Percentiles rank a stretch among this genome's conserved stretches.
These are phyloP conservation scores for Cladosporium sp. DNA, from an alignment of 2,329 filamentous ascomycete genomes.

Conservation along the genomic window DNA sequence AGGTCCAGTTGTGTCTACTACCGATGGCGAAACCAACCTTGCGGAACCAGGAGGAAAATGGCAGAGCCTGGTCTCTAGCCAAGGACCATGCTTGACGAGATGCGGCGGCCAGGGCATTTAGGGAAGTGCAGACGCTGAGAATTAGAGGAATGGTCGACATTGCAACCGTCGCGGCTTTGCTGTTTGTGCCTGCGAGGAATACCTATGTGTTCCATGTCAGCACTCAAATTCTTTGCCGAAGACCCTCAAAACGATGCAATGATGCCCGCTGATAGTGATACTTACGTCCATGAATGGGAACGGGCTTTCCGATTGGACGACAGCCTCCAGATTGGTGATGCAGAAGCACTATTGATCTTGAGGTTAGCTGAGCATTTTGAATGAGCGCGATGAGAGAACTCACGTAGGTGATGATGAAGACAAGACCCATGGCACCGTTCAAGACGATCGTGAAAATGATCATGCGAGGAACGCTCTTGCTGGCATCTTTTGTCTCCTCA, in stretches of 20 bases:
- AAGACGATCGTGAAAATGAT: slow-evolving; percentile 27
- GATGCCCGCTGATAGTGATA: not conserved
- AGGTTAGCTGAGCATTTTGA: not conserved
- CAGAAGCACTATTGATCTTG: not conserved
- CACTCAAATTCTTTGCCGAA: too few relatives aligned
- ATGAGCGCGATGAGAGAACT: not conserved
- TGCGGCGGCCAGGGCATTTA: slow-evolving; percentile 10
- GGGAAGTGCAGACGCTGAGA: slow-evolving; percentile 11
- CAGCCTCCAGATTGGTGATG: slow-evolving; percentile 11
- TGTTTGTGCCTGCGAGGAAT: slow-evolving; percentile 5
- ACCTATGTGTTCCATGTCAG: slow-evolving; percentile 2
- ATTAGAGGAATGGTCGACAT: slow-evolving; percentile 5
- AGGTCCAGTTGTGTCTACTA: not conserved
- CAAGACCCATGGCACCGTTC: slow-evolving; percentile 21
- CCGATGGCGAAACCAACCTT: not conserved
- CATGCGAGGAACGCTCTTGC: slow-evolving; percentile 25
- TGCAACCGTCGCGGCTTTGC: slow-evolving; percentile 4
- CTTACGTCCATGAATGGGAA: slow-evolving; percentile 13
- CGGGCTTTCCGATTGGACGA: not conserved
- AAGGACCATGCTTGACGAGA: slow-evolving; percentile 11
- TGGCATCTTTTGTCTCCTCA: slow-evolving; percentile 29
- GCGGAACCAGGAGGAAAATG: slow-evolving; percentile 12
- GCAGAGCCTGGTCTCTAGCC: slow-evolving; percentile 7
- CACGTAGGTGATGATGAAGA: slow-evolving; percentile 22
- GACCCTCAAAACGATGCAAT: not conserved